Evolutionary conservation across 352 stramenopile species (phyloP).

Genomic region (Pythium myriotylum): DNA sequence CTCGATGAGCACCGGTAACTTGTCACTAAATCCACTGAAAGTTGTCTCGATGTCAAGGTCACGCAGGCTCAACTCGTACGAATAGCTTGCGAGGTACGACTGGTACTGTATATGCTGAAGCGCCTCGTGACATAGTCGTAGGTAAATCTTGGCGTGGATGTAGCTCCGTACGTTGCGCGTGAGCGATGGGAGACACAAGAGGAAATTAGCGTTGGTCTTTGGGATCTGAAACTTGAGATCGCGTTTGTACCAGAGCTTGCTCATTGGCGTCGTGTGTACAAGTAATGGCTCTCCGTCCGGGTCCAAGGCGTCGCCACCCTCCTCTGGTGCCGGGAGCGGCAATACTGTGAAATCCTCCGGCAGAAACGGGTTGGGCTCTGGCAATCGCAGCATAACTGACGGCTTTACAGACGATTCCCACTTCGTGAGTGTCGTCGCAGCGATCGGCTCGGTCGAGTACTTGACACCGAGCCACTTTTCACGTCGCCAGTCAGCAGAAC

Average conservation of each 20-base stretch:
- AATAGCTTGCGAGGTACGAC: slow-evolving; percentile 56
- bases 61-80: slow-evolving; percentile 55
- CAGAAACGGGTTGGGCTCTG: slow-evolving; percentile 70
- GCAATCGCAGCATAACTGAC: slow-evolving; percentile 17
- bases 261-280: slow-evolving; percentile 29
- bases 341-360: slow-evolving; percentile 60
- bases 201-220: slow-evolving; percentile 67
- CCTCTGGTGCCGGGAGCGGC: slow-evolving; percentile 6
- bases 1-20: slow-evolving; percentile 51
- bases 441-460: slow-evolving; percentile 48
- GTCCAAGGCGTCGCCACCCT: slow-evolving; percentile 4
- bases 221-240: slow-evolving; percentile 67
- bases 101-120: slow-evolving; percentile 73
- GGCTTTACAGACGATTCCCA: slow-evolving; percentile 23
- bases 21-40: slow-evolving; percentile 76
- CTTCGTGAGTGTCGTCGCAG: slow-evolving; percentile 17
- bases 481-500: slow-evolving; percentile 7
- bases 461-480: slow-evolving; percentile 70
- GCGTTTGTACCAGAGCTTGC: slow-evolving; percentile 80
- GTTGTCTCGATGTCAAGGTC: slow-evolving; percentile 71
- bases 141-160: slow-evolving; percentile 68
- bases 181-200: slow-evolving; percentile 57
- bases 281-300: slow-evolving; percentile 38
- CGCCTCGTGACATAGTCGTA: slow-evolving; percentile 62
- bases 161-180: slow-evolving; percentile 45